Percentiles rank a stretch among this genome's conserved stretches.
phyloP scores from a whole-genome alignment of 1,284 basidiomycete species.

The Cutaneotrichosporon mucoides region DNA sequence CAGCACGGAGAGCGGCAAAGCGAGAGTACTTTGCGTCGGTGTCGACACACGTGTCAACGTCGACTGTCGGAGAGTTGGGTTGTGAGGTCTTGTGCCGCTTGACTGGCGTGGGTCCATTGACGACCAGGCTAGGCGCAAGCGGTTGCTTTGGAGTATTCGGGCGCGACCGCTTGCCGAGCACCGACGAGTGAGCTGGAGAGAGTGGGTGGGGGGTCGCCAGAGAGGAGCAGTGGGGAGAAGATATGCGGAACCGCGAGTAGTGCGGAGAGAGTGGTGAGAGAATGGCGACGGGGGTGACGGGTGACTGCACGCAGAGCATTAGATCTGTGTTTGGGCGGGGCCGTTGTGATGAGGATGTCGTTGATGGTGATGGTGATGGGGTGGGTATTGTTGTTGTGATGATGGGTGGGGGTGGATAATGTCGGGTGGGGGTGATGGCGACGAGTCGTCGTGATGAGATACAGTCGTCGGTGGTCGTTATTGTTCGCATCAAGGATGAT shows the following conservation, averaged over 20 bases:
- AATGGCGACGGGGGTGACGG: not conserved
- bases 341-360: not conserved
- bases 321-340: not conserved
- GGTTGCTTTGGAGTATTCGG: not conserved
- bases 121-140: not conserved
- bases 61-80: not conserved
- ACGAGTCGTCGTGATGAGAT: not conserved
- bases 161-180: constrained; percentile 2
- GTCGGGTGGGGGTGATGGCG: too few species aligned
- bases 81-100: not conserved
- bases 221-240: not conserved
- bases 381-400: not conserved
- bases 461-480: not conserved
- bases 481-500: too few species aligned
- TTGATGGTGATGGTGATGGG: not conserved
- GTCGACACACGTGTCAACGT: too few species aligned
- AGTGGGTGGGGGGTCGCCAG: not conserved
- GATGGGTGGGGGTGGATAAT: not conserved
- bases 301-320: constrained; percentile 5
- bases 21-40: too few species aligned
- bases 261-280: constrained; percentile 1
- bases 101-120: not conserved
- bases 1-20: too few species aligned
- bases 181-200: not conserved
- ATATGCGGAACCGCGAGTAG: not conserved